Evolutionary conservation across 306 rosid genomes (phyloP), one percentile per base, ranked within the genome.

Genomic region (Neltuma alba): DNA sequence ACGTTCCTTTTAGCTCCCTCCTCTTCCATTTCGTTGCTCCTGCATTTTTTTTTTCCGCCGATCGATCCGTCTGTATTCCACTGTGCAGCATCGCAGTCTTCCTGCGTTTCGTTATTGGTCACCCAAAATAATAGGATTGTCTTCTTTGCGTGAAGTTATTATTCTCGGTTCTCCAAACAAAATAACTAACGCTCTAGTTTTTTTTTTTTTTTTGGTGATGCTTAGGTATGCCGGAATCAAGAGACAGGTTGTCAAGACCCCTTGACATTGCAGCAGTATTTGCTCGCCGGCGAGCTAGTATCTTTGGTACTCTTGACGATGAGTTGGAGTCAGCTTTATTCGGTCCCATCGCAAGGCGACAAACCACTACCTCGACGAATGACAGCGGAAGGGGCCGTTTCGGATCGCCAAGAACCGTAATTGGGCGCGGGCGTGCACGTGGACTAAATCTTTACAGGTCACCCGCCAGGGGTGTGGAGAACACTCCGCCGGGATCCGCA

Each of bases 201-300:
- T 37, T 23, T 37, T 66, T 18, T 36, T 21, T 66, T 9, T 5
- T 77, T 16, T 64, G 68, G 63, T 52, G 28, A 78, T 64, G 76
- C 61, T 28, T n/a, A 34, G 86, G 57, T 72, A 93, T 91, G 97
- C 86, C 95, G 9, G 94, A 92, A 76, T 63, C 97, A 9, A 71
- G 97, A 33, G 97, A 91, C 68, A 75, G 99, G 0, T 76, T 91
- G 47, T 28, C 76, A 3, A 82, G 87, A 63, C 81, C 88, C 4
- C 74, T 86, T 7, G 92, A 92, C 74, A 25, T 79, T 0, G 93
- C 88, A 0, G 65, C 82, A 0, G 14, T 83, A 6, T 88, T 79
- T 67, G 67, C 86, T 36, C 90, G 70, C 28, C 82, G 89, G 57
- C 83, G 90, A 44, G 54, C 87, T 8, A 79, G 65, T 9, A 7